phyloP scores from a whole-genome alignment of 768 basidiomycete species.

The Pisolithus marmoratus region DNA sequence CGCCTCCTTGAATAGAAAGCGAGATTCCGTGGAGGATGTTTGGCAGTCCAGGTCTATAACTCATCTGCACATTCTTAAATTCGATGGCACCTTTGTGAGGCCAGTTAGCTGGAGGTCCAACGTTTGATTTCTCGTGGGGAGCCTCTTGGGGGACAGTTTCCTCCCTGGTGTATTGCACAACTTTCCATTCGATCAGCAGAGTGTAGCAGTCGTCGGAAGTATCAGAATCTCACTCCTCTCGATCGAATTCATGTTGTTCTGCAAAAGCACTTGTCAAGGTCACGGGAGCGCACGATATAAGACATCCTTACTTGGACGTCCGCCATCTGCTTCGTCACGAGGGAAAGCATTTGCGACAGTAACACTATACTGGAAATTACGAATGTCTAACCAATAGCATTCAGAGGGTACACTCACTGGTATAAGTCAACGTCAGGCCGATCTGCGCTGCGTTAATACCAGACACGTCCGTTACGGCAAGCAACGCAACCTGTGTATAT shows the following conservation, averaged over 20 bases:
- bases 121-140: slow-evolving; percentile 51
- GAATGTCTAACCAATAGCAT: not conserved
- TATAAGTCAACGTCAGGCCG: slow-evolving; percentile 68
- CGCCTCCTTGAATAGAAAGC: slow-evolving; percentile 53
- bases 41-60: slow-evolving; percentile 70
- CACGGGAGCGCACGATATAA: not conserved
- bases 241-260: slow-evolving; percentile 62
- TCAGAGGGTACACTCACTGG: slow-evolving; percentile 32
- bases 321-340: slow-evolving; percentile 53
- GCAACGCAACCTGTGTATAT: slow-evolving; percentile 49
- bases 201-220: not conserved
- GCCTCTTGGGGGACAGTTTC: slow-evolving; percentile 57
- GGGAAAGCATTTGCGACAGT: slow-evolving; percentile 48
- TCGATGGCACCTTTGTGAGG: slow-evolving; percentile 54
- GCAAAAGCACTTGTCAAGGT: slow-evolving; percentile 20
- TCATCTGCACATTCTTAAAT: slow-evolving; percentile 55
- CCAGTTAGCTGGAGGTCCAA: slow-evolving; percentile 57
- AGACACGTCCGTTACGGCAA: slow-evolving; percentile 51
- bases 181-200: slow-evolving; percentile 18
- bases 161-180: slow-evolving; percentile 48
- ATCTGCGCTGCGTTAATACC: slow-evolving; percentile 61
- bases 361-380: slow-evolving; percentile 30
- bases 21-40: slow-evolving; percentile 63
- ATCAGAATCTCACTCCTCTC: slow-evolving; percentile 42
- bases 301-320: slow-evolving; percentile 51